Evolutionary conservation across 1,284 basidiomycete species (phyloP).

Genomic region (Tilletia indica): DNA sequence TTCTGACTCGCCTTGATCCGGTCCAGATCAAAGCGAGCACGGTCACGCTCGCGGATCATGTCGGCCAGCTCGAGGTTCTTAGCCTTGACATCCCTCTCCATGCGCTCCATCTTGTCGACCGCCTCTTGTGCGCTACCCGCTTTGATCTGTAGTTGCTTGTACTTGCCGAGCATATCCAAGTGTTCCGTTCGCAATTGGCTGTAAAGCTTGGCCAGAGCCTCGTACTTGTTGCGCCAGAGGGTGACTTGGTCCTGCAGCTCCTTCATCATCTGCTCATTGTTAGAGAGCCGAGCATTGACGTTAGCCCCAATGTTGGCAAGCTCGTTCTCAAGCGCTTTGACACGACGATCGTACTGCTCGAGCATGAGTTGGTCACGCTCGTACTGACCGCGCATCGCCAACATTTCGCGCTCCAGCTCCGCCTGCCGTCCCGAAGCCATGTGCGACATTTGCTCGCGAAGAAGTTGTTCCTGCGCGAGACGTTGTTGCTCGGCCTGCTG

Average conservation of each 20-base stretch:
- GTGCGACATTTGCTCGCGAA: conserved; percentile 72
- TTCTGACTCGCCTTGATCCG: conserved; percentile 85
- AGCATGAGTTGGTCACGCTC: conserved; percentile 97
- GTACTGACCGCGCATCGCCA: conserved; percentile 92
- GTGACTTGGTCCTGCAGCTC: conserved; percentile 96
- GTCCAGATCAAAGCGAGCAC: conserved; percentile 95
- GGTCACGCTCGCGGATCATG: conserved; percentile 96
- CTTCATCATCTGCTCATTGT: conserved; percentile 92
- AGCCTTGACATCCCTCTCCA: conserved; percentile 95
- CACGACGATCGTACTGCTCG: conserved; percentile 94
- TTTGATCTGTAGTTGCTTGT: conserved; percentile 96
- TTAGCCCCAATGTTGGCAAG: conserved; percentile 75
- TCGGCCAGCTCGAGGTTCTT: conserved; percentile 98
- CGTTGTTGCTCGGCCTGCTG: conserved; percentile 86
- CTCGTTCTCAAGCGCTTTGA: conserved; percentile 93
- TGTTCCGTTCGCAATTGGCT: conserved; percentile 96
- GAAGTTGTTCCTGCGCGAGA: conserved; percentile 80
- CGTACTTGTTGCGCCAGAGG: conserved; percentile 98
- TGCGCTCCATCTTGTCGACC: conserved; percentile 97
- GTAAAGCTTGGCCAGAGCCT: conserved; percentile 96
- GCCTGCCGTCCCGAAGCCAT: conserved; percentile 61
- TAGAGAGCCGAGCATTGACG: conserved; percentile 79
- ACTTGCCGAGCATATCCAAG: conserved; percentile 92
- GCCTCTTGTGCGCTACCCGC: conserved; percentile 98
- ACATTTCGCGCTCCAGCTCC: conserved; percentile 84